Percentiles rank a stretch among this genome's conserved stretches.
Conservation (phyloP, 805 yeast genomes). For the Candida berthetii region DNA sequence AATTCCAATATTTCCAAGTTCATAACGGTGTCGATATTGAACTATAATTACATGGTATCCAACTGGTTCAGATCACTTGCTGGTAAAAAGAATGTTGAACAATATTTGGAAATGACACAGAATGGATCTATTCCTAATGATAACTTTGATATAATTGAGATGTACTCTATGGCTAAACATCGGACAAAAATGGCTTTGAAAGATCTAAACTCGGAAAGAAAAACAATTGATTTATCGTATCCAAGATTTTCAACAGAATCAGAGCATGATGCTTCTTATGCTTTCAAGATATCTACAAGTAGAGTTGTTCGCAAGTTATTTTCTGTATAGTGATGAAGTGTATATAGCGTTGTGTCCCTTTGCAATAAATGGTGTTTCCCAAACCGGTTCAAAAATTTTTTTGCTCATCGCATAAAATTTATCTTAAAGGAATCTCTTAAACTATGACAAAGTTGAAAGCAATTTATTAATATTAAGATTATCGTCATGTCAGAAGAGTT, state of each 20-base stretch:
- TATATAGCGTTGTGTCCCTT: background rate
- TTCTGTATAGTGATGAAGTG: constrained; percentile 9
- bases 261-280: background rate
- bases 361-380: background rate
- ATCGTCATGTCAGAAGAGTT: background rate
- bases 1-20: constrained; percentile 9
- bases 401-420: background rate
- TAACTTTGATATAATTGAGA: constrained; percentile 30
- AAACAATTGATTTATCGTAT: background rate
- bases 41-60: constrained; percentile 14
- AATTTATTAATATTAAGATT: background rate
- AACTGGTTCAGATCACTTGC: constrained; percentile 24
- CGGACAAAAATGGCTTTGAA: constrained; percentile 21
- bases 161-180: constrained; percentile 22
- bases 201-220: constrained; percentile 15
- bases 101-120: constrained; percentile 16
- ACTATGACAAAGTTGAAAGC: background rate
- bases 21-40: constrained; percentile 12
- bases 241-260: background rate
- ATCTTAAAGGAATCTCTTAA: background rate
- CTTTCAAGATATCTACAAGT: constrained; percentile 9
- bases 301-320: constrained; percentile 19
- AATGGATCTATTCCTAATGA: constrained; percentile 17
- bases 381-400: background rate
- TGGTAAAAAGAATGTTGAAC: constrained; percentile 21